Base-by-base conservation (phyloP, 441 rosid species). In the Pelargonium fulgidum region DNA sequence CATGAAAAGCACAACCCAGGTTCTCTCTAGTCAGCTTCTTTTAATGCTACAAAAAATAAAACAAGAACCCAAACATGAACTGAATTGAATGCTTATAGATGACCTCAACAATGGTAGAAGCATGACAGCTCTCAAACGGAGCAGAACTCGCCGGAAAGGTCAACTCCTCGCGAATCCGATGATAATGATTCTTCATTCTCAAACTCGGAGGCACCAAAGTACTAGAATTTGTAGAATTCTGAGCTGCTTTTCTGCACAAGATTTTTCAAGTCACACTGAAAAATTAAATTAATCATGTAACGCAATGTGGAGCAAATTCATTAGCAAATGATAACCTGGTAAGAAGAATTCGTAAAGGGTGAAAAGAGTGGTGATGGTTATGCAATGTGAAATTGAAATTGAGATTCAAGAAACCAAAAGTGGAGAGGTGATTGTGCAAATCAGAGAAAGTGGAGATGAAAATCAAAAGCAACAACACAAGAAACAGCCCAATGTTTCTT, bases 41-140 rank as follows among this genome's bases (percentile, higher is more conserved):
- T 11, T 2, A 59, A n/a, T 61, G 41, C 36, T 39, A 63, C 4
- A 0, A 62, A 70, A 41, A 2, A 50, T n/a, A 1, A 1, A 16
- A 6, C n/a, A 42, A 64, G 50, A 54, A n/a, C 1, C 19, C 4
- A 52, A 66, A 72, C 3, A n/a, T 59, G 12, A 68, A 24, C 20
- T 26, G 14, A 58, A 69, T 1, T 19, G 52, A 54, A 70, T 73
- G 65, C 64, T 12, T 29, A 65, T 16, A 54, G 61, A 65, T 42
- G 47, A 88, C 94, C 96, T 93, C 95, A 13, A 86, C 91, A 62
- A 91, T 89, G 78, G 93, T 93, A 41, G 97, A 91, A 16, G 97
- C 97, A 70, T 93, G 98, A 67, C 95, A 93, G 78, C 81, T 88
- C 68, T 86, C 73, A 71, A 91, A 93, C 4, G 97, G 91, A 72